phyloP scores from a whole-genome alignment of 2,329 filamentous ascomycete genomes.

The Xylaria sp. region DNA sequence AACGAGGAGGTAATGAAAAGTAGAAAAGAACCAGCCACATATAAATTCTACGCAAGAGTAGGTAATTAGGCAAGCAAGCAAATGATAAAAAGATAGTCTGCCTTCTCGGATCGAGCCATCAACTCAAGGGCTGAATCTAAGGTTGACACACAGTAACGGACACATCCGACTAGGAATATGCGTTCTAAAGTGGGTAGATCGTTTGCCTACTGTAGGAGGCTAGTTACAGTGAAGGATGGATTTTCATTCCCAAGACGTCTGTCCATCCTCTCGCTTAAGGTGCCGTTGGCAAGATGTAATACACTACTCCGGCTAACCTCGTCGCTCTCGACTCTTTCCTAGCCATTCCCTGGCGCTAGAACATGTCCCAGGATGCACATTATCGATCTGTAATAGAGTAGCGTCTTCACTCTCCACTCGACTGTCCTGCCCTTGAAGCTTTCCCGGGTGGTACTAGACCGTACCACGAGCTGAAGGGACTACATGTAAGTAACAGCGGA shows the following conservation, averaged over 20 bases:
- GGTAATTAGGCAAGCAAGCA: neutral
- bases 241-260: conserved; percentile 25
- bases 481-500: conserved; percentile 27
- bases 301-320: conserved; percentile 16
- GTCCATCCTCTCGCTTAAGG: conserved; percentile 22
- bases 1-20: neutral
- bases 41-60: neutral
- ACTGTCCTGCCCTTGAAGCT: conserved; percentile 17
- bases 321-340: conserved; percentile 5
- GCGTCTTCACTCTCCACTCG: conserved; percentile 29
- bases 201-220: conserved; percentile 26
- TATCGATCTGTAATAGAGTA: conserved; percentile 19
- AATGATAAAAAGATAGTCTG: neutral
- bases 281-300: conserved; percentile 19
- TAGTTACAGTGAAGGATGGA: conserved; percentile 27
- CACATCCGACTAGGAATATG: conserved; percentile 7
- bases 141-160: neutral
- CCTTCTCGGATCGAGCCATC: neutral
- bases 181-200: conserved; percentile 16
- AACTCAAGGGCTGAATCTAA: neutral
- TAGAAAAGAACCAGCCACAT: neutral
- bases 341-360: conserved; percentile 24
- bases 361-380: conserved; percentile 30
- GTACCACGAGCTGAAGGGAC: conserved; percentile 19
- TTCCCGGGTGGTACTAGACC: conserved; percentile 34